Base-by-base conservation (phyloP, 2,329 filamentous ascomycete species). In the Apiospora marii region DNA sequence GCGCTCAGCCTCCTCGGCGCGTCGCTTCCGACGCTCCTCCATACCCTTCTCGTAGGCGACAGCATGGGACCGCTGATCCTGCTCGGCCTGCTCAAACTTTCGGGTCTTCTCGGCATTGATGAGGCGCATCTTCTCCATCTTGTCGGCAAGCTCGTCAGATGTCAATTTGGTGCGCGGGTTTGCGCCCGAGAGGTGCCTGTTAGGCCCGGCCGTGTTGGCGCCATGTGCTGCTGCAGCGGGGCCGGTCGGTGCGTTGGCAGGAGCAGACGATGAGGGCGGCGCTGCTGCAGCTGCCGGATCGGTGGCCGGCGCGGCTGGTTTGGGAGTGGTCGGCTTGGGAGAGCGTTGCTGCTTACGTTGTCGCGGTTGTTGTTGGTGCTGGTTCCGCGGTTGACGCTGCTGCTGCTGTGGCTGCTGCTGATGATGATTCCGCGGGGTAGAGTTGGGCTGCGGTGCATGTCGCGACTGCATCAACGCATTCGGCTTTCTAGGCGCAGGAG, bases 61-160 rank as follows among this genome's bases (percentile, higher is more conserved):
- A 2, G 86, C 88, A 76, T 90, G 88, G 72, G 87, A 86, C 72
- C 84, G 85, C 81, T 89, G 84, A 76, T 91, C 89, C 74, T 85
- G 84, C 79, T 90, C 87, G 0, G 87, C 88, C 78, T 88, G 86
- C 76, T 91, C 87, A 75, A 89, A 90, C 73, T 88, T 88, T 76
- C 88, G 86, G 76, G 87, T 85, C 81, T 89, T 89, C 79, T 91
- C 89, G 0, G 87, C 88, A 0, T 86, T 84, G 0, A 89, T 79
- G 12, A 91, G 84, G 72, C 89, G 89, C 87, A 90, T 91, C 78
- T 88, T 83, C 76, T 88, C 87, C 86, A 92, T 89, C 78, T 90
- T 90, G 73, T 83, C 86, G 0, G 88, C 84, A 4, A 92, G 85
- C 80, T 92, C 87, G 0, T 83, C 81, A 0, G 92, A 89, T 0